phyloP scores from a whole-genome alignment of 257 asterid species.

The Fraxinus cuspidata region DNA sequence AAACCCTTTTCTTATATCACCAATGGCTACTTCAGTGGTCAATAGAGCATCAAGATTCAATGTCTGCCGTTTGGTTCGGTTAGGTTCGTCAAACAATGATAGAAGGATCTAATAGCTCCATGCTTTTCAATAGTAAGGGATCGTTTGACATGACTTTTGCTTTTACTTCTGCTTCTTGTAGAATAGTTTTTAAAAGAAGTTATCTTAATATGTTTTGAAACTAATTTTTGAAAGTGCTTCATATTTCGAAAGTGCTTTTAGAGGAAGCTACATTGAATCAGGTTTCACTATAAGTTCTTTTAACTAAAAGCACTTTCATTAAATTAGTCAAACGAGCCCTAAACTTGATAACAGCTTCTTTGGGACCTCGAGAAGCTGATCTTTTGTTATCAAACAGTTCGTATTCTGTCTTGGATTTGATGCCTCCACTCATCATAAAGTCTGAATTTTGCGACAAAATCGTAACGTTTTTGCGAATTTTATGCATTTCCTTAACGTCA shows the following conservation, averaged over 20 bases:
- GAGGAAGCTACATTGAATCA: no score
- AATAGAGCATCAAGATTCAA: conserved; percentile 40
- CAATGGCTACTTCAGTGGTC: conserved; percentile 30
- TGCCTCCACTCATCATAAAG: neutral
- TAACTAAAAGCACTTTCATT: no score
- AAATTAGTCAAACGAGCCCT: no score
- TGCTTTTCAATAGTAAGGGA: conserved; percentile 40
- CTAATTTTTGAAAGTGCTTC: no score
- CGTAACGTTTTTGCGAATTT: conserved; percentile 3
- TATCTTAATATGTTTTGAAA: no score
- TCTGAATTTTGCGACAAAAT: neutral
- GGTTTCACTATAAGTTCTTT: no score
- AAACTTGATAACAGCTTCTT: conserved; percentile 28
- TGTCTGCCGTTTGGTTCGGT: conserved; percentile 14
- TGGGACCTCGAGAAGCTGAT: conserved; percentile 17
- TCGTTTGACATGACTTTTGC: no score
- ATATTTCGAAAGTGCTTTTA: no score
- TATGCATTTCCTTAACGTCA: conserved; percentile 8
- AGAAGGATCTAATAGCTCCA: conserved; percentile 42
- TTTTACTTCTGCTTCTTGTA: no score
- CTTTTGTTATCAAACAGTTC: conserved; percentile 1
- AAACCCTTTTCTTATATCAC: conserved; percentile 49
- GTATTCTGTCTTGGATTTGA: neutral
- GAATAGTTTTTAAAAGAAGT: no score
- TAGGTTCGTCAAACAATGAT: neutral